Evolutionary conservation across 2,329 filamentous ascomycete genomes (phyloP).

Genomic region (Xylaria multiplex): DNA sequence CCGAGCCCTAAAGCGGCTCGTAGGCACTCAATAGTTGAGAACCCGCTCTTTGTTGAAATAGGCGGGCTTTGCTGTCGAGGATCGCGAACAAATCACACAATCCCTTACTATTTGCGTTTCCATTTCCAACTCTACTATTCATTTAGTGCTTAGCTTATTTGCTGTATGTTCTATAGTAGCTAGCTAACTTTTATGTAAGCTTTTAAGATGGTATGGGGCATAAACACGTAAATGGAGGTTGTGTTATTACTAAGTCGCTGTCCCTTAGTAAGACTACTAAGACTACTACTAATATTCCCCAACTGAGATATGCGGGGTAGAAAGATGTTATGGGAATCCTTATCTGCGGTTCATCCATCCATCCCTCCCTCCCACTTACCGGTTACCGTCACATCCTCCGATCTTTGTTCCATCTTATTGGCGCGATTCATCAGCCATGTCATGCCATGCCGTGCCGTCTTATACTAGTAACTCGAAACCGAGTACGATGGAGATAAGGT

Average conservation of each 20-base stretch:
- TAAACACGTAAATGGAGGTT: not conserved
- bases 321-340: not conserved
- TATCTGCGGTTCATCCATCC: not conserved
- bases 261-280: no score
- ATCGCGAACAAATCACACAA: constrained; percentile 49
- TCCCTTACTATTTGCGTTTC: not conserved
- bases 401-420: not conserved
- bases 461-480: constrained; percentile 4
- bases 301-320: constrained; percentile 2
- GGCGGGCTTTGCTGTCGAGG: constrained; percentile 44
- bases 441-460: no score
- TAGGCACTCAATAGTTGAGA: constrained; percentile 47
- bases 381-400: not conserved
- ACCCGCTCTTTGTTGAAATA: constrained; percentile 30
- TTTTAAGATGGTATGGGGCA: not conserved
- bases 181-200: not conserved
- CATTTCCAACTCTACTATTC: not conserved
- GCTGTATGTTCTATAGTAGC: no score
- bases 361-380: not conserved
- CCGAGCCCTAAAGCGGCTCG: constrained; percentile 47
- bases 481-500: constrained; percentile 21
- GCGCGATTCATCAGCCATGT: not conserved
- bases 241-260: not conserved
- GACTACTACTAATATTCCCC: no score
- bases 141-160: constrained; percentile 4